Conservation (phyloP, 2,329 filamentous ascomycete genomes). For the Plectosphaerella sp. region DNA sequence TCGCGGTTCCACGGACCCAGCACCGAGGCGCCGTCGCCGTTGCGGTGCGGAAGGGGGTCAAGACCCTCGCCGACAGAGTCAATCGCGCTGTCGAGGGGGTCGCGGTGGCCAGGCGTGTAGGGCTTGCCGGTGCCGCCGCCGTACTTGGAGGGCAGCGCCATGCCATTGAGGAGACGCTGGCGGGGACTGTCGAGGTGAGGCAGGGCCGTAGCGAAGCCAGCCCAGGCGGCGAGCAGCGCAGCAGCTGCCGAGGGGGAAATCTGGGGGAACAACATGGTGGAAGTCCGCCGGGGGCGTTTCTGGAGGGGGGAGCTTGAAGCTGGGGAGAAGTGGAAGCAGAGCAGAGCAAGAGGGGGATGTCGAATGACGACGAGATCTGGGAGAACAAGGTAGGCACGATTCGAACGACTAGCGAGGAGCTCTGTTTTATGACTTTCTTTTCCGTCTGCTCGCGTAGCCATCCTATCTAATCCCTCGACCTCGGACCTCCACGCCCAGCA, state of each 20-base stretch:
- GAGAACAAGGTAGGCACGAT: no score
- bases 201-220: conserved; percentile 6
- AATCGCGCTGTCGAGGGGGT: conserved; percentile 59
- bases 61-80: conserved; percentile 56
- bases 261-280: conserved; percentile 10
- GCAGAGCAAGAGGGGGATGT: background rate
- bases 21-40: conserved; percentile 60
- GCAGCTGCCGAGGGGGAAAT: conserved; percentile 5
- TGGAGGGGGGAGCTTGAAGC: background rate
- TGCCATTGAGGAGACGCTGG: conserved; percentile 47
- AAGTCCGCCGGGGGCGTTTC: background rate
- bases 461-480: no score
- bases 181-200: conserved; percentile 44
- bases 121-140: conserved; percentile 35
- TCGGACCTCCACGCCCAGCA: no score
- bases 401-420: no score
- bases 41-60: conserved; percentile 62
- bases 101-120: conserved; percentile 55
- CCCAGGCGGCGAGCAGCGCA: conserved; percentile 8
- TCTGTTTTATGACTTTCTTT: background rate
- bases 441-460: no score
- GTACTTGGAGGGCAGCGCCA: conserved; percentile 39
- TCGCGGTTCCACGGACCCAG: conserved; percentile 66
- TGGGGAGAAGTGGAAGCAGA: background rate
- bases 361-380: background rate